These are phyloP conservation scores for Canavalia gladiata DNA, from an alignment of 306 rosid species.

Conservation along the genomic window DNA sequence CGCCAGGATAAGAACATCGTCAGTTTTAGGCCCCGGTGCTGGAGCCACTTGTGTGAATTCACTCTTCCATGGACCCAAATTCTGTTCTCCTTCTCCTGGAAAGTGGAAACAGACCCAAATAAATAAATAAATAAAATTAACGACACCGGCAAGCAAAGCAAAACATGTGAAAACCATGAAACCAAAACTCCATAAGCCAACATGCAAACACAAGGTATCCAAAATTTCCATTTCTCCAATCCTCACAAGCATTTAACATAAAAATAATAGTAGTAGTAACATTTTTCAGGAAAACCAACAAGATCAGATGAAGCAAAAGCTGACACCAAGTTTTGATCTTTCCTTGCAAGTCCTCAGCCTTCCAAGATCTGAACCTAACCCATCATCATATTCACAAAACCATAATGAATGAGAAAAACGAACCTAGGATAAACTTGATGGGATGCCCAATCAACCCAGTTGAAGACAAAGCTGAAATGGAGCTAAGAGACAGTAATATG, in stretches of 20 bases:
- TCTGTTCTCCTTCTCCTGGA: slow-evolving; percentile 71
- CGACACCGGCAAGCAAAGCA: slow-evolving; percentile 27
- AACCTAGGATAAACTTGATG: slow-evolving; percentile 67
- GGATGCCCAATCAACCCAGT: slow-evolving; percentile 48
- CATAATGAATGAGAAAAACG: slow-evolving; percentile 46
- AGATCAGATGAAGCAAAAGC: slow-evolving; percentile 27
- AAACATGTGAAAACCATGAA: background rate
- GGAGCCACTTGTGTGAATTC: slow-evolving; percentile 61
- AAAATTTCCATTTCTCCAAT: slow-evolving; percentile 14
- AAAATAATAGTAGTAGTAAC: background rate
- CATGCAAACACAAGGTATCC: background rate
- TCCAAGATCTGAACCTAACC: slow-evolving; percentile 50
- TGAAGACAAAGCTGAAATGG: slow-evolving; percentile 61
- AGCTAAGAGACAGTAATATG: slow-evolving; percentile 55
- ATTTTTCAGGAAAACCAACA: slow-evolving; percentile 30
- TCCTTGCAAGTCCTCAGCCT: slow-evolving; percentile 23
- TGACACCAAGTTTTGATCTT: slow-evolving; percentile 26
- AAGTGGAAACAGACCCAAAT: background rate
- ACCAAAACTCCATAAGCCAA: background rate
- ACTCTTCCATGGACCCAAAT: slow-evolving; percentile 84
- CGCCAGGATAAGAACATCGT: slow-evolving; percentile 76
- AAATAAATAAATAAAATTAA: background rate
- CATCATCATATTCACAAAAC: slow-evolving; percentile 24
- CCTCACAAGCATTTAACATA: background rate
- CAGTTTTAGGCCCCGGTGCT: slow-evolving; percentile 72